Conservation (phyloP, 1,284 basidiomycete species). For the Gomphus bonarii region DNA sequence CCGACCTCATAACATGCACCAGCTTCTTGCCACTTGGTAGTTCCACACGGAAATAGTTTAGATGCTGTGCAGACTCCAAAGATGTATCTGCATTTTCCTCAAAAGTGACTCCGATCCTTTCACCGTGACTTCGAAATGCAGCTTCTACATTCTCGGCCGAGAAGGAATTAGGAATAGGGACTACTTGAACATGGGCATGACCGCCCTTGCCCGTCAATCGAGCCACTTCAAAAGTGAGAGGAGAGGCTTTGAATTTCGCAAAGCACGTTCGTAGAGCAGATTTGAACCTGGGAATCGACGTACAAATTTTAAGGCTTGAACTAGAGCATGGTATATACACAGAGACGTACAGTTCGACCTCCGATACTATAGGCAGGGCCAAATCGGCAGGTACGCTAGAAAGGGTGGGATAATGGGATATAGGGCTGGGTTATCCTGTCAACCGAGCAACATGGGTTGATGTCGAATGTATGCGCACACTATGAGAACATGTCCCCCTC, state of each 20-base stretch:
- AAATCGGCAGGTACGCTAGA: constrained; percentile 65
- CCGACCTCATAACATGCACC: constrained; percentile 74
- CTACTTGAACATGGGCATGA: constrained; percentile 84
- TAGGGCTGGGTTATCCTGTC: constrained; percentile 32
- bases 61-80: constrained; percentile 35
- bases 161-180: constrained; percentile 66
- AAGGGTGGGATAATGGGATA: constrained; percentile 57
- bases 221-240: constrained; percentile 84
- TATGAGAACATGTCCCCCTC: constrained; percentile 88
- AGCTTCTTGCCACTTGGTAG: constrained; percentile 78
- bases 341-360: constrained; percentile 55
- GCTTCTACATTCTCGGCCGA: constrained; percentile 51
- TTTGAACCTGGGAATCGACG: constrained; percentile 56
- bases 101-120: constrained; percentile 50
- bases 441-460: background rate
- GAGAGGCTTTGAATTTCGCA: constrained; percentile 53
- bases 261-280: constrained; percentile 63
- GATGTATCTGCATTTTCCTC: constrained; percentile 56
- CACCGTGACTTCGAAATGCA: constrained; percentile 62
- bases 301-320: too few relatives aligned
- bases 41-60: constrained; percentile 84
- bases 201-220: constrained; percentile 79
- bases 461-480: constrained; percentile 27
- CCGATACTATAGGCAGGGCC: constrained; percentile 62
- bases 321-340: background rate